Base-by-base conservation (phyloP, 345 rosid species). In the Bruguiera parviflora region DNA sequence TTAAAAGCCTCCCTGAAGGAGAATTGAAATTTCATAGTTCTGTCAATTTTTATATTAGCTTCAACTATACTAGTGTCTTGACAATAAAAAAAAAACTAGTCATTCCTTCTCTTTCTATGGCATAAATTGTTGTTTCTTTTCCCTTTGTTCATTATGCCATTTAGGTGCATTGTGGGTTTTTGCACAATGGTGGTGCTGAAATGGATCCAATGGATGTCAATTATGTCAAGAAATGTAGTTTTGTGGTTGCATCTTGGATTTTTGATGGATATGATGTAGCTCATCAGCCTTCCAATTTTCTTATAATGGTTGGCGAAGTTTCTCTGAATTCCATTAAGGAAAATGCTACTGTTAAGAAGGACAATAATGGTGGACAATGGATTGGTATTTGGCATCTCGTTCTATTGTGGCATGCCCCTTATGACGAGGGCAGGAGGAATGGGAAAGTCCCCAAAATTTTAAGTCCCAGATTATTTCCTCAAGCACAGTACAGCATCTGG, bases 371-470 rank as follows among this genome's bases (percentile, higher is more conserved):
- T 57, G 94, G 99, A 56, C 66, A 61, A 58, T 95, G 99, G 98
- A 91, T 88, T 66, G 99, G 97, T 68, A 77, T 95, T 47, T 92
- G 99, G 99, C 94, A 91, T 61, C 90, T 95, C 13, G 70, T 95
- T 73, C 87, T 84, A 18, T 82, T 92, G 67, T 87, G 84, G 86
- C 75, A 83, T 72, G 91, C 85, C 28, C 98, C 98, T 20, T 95
- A 89, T 74, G 98, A 92, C 72, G 99, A 95, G 70, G 98, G 97
- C 39, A 84, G 98, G 73, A 85, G 98, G 79, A 96, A 96, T 33
- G 96, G 99, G 69, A 92, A 92, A 81, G 94, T 94, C 76, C 97
- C 92, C 0, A 92, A 92, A 78, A 92, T 96, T 76, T 79, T 96
- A 83, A n/a, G n/a, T 88, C 98, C 65, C 98, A 87, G 97, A 83